Conservation (phyloP, 2,329 filamentous ascomycete species). For the Ophiostoma populinum region DNA sequence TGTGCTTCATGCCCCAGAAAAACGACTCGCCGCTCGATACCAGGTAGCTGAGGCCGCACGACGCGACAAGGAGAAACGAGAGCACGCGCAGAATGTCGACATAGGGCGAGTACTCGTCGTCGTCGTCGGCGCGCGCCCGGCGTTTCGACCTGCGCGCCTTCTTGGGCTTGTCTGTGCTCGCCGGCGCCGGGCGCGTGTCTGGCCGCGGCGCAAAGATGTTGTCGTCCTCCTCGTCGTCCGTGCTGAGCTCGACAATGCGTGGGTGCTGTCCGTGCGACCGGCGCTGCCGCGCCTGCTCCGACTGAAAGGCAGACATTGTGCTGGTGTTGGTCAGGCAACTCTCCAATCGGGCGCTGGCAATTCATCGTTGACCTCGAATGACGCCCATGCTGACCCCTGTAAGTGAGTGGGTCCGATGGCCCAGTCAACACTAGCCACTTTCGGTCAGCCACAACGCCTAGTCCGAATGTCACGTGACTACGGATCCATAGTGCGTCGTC, state of each 20-base stretch:
- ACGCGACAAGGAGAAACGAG: slow-evolving; percentile 47
- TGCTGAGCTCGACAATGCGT: not conserved
- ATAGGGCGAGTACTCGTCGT: slow-evolving; percentile 38
- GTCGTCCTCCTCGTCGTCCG: slow-evolving; percentile 1
- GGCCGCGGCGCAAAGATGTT: not conserved
- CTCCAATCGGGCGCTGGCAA: no score
- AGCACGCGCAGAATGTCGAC: slow-evolving; percentile 55
- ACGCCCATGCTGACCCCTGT: no score
- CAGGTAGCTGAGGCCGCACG: slow-evolving; percentile 57
- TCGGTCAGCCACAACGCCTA: slow-evolving; percentile 1
- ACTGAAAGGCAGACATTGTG: no score
- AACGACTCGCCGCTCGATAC: slow-evolving; percentile 53
- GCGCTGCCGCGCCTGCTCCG: no score
- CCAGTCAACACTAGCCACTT: no score
- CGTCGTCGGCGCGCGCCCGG: slow-evolving; percentile 31
- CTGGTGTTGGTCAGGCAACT: no score
- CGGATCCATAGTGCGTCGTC: slow-evolving; percentile 7
- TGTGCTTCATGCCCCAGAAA: slow-evolving; percentile 46
- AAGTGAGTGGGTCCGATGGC: not conserved
- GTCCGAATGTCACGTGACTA: not conserved
- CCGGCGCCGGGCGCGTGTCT: not conserved
- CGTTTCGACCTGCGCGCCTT: slow-evolving; percentile 6
- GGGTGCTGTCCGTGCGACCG: no score
- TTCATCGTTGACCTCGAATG: no score
- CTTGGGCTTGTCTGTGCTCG: not conserved